Evolutionary conservation across 345 rosid genomes (phyloP), one percentile per base, ranked within the genome.

Genomic region (Limnanthes douglasii): DNA sequence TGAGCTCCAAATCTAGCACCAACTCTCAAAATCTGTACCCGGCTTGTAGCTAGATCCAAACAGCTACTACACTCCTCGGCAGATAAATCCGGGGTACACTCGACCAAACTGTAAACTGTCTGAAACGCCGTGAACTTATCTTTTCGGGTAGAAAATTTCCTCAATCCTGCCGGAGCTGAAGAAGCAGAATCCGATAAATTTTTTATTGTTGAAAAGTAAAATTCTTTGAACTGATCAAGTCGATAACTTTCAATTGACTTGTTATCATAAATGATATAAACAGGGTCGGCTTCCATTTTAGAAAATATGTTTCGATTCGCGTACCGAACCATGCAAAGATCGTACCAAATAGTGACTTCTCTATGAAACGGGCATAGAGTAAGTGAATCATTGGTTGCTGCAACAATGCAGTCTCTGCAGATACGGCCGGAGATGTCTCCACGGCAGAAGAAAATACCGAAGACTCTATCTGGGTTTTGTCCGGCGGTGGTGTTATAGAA

Each of bases 401-500:
- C 25, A 3, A 3, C n/a, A 4, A 63, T 64, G 10, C 80, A 78
- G 7, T 35, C 37, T 13, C 18, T 34, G 39, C 74, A 78, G 5
- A 8, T 6, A 3, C 28, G 25, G 2, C 41, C 6, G 21, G 56
- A 17, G 29, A 49, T 17, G 23, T 65, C 62, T 0, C 68, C 70
- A 0, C 60, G 60, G 67, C 75, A 65, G 32, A 61, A 65, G 37
- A 61, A 68, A 33, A 61, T 23, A 7, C 70, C 70, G 8, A 53
- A 51, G 42, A 48, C 54, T 27, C 7, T 15, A 20, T 43, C 32
- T 1, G 48, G 32, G 4, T 17, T 45, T 8, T 38, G 31, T 13
- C 74, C 74, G 3, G 31, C 37, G 15, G 68, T 48, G 56, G 23
- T 37, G 56, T 72, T 72, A 41, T 45, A 59, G 19, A 72, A 76